A percentile compares a stretch with the other conserved stretches of the same genome.
These are phyloP conservation scores for Leishmania guyanensis DNA, from an alignment of 208 protist genomes.

Conservation along the genomic window DNA sequence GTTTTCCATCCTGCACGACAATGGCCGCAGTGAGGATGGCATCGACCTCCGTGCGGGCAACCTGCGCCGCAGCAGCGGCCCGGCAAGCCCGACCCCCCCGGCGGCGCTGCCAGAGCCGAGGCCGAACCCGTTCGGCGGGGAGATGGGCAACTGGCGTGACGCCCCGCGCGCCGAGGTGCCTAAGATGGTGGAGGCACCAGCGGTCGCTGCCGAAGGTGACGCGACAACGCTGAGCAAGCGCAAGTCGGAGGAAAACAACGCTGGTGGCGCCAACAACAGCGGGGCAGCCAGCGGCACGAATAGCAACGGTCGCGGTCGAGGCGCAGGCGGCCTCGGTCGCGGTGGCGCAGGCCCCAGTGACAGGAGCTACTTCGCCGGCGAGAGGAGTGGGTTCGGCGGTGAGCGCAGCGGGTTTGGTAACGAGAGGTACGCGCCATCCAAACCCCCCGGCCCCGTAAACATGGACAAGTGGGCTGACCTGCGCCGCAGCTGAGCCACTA, in stretches of 20 bases:
- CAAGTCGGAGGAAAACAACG: background rate
- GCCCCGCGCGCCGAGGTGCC: slow-evolving; percentile 53
- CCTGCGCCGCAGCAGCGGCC: slow-evolving; percentile 23
- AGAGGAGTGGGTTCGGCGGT: background rate
- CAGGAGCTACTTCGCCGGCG: background rate
- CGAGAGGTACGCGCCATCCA: background rate
- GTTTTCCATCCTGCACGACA: slow-evolving; percentile 35
- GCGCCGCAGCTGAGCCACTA: slow-evolving; percentile 18
- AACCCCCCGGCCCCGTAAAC: slow-evolving; percentile 15
- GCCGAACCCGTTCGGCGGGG: slow-evolving; percentile 27
- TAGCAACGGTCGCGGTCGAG: slow-evolving; percentile 28
- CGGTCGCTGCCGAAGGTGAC: slow-evolving; percentile 5
- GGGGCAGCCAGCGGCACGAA: slow-evolving; percentile 6
- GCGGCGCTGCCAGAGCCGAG: slow-evolving; percentile 20
- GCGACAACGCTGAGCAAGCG: slow-evolving; percentile 14
- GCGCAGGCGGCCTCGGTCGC: slow-evolving; percentile 16
- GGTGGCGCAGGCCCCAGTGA: slow-evolving; percentile 9
- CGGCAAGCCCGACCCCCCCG: slow-evolving; percentile 7
- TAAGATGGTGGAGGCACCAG: slow-evolving; percentile 17
- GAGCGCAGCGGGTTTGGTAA: slow-evolving; percentile 2
- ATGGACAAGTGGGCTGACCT: slow-evolving; percentile 33
- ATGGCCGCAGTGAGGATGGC: slow-evolving; percentile 24
- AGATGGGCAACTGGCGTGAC: slow-evolving; percentile 72
- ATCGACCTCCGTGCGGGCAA: background rate
- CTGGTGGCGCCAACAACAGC: slow-evolving; percentile 2